A percentile compares a stretch with the other conserved stretches of the same genome.
Evolutionary conservation across 1,284 basidiomycete species (phyloP).

Genomic region (Trametes hirsuta): DNA sequence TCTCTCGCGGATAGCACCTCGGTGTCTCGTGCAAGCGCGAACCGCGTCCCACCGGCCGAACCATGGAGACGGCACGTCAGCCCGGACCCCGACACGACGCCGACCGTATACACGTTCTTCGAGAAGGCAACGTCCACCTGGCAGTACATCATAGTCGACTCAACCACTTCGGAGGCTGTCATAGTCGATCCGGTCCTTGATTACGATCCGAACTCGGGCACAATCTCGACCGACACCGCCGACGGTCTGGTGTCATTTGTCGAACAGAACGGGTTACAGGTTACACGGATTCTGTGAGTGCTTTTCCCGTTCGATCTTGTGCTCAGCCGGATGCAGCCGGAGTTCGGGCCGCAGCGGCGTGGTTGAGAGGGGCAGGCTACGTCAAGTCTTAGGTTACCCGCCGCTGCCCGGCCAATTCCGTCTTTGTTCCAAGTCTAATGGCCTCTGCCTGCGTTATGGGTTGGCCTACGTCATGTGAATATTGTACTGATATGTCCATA

Average conservation of each 20-base stretch:
- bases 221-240: slow-evolving; percentile 39
- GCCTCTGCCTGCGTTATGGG: too few relatives aligned
- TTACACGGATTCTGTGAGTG: slow-evolving; percentile 40
- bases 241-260: slow-evolving; percentile 41
- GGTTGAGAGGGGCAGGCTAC: too few relatives aligned
- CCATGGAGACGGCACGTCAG: slow-evolving; percentile 32
- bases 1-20: not conserved
- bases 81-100: slow-evolving; percentile 27
- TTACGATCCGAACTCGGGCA: slow-evolving; percentile 40
- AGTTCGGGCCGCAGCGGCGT: not conserved
- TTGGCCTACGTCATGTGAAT: too few relatives aligned
- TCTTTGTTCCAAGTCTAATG: too few relatives aligned
- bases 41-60: slow-evolving; percentile 24
- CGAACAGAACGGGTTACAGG: slow-evolving; percentile 34
- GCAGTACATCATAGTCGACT: slow-evolving; percentile 44
- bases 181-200: slow-evolving; percentile 44
- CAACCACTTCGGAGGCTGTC: slow-evolving; percentile 35
- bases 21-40: slow-evolving; percentile 14
- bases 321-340: not conserved
- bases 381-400: too few relatives aligned
- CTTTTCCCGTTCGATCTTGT: not conserved
- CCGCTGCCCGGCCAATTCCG: too few relatives aligned
- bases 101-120: slow-evolving; percentile 37
- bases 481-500: too few relatives aligned
- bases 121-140: slow-evolving; percentile 39